These are phyloP conservation scores for Phylloporus sp. DNA, from an alignment of 768 basidiomycete genomes.

Conservation along the genomic window DNA sequence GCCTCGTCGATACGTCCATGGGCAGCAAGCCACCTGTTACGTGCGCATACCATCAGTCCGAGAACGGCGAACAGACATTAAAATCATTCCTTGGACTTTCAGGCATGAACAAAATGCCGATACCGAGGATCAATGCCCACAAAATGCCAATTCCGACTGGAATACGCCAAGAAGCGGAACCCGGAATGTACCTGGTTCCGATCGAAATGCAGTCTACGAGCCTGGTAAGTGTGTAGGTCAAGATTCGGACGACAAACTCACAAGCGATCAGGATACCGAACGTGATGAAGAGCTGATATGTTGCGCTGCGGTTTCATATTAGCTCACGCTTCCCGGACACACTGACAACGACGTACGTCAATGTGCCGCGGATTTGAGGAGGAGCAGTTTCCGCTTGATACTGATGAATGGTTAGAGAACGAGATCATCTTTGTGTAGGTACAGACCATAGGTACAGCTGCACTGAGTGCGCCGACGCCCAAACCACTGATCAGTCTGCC, in stretches of 20 bases:
- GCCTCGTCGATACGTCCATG: neutral
- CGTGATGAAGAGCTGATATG: slow-evolving; percentile 63
- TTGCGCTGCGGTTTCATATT: slow-evolving; percentile 29
- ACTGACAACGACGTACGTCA: slow-evolving; percentile 34
- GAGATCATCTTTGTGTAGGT: too few relatives aligned
- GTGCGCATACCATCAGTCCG: neutral
- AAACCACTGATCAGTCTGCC: slow-evolving; percentile 64
- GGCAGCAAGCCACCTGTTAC: neutral
- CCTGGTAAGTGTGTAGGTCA: neutral
- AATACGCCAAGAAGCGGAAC: neutral
- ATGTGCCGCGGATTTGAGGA: slow-evolving; percentile 62
- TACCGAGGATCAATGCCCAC: slow-evolving; percentile 32
- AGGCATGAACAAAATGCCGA: slow-evolving; percentile 11
- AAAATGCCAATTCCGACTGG: neutral
- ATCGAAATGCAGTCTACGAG: slow-evolving; percentile 20
- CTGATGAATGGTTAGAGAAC: slow-evolving; percentile 29
- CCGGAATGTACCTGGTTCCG: neutral
- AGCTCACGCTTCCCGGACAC: neutral
- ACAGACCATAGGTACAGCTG: slow-evolving; percentile 58
- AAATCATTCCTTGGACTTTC: slow-evolving; percentile 48
- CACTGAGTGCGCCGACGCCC: slow-evolving; percentile 63
- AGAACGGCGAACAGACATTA: neutral
- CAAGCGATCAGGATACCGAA: slow-evolving; percentile 66
- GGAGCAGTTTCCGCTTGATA: slow-evolving; percentile 74
- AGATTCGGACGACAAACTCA: slow-evolving; percentile 23